These are phyloP conservation scores for Flueggea neowawraea DNA, from an alignment of 441 rosid species.

Conservation along the genomic window DNA sequence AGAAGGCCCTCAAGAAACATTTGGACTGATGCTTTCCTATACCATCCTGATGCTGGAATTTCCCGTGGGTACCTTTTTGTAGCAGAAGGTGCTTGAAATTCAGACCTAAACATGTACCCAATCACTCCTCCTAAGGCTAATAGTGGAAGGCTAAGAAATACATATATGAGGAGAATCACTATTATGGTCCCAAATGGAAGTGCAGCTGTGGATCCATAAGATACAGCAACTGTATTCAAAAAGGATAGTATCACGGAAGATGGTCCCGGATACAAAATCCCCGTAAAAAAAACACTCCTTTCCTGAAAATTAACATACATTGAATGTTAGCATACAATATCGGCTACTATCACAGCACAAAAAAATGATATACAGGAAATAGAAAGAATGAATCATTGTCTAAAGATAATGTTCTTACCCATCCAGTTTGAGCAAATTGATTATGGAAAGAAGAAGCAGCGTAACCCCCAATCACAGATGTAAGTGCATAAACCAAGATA, in stretches of 20 bases:
- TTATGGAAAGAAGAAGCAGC: conserved; percentile 61
- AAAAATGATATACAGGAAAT: neutral
- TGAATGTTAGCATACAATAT: conserved; percentile 3
- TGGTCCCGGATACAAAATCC: conserved; percentile 61
- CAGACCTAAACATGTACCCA: conserved; percentile 57
- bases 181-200: conserved; percentile 78
- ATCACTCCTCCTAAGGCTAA: conserved; percentile 69
- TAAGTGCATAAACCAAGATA: conserved; percentile 48
- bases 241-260: conserved; percentile 36
- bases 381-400: neutral
- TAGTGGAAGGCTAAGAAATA: conserved; percentile 50
- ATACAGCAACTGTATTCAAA: conserved; percentile 61
- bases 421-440: conserved; percentile 59
- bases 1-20: conserved; percentile 72
- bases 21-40: conserved; percentile 53
- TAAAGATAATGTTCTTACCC: conserved; percentile 39
- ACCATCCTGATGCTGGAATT: conserved; percentile 62
- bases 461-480: conserved; percentile 72
- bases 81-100: conserved; percentile 58
- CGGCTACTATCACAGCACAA: neutral
- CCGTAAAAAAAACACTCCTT: conserved; percentile 59
- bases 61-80: conserved; percentile 57
- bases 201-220: conserved; percentile 74
- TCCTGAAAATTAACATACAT: conserved; percentile 41
- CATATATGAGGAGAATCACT: conserved; percentile 48